Evolutionary conservation across 2,329 filamentous ascomycete species (phyloP).

Genomic region (Fusarium hainanense): DNA sequence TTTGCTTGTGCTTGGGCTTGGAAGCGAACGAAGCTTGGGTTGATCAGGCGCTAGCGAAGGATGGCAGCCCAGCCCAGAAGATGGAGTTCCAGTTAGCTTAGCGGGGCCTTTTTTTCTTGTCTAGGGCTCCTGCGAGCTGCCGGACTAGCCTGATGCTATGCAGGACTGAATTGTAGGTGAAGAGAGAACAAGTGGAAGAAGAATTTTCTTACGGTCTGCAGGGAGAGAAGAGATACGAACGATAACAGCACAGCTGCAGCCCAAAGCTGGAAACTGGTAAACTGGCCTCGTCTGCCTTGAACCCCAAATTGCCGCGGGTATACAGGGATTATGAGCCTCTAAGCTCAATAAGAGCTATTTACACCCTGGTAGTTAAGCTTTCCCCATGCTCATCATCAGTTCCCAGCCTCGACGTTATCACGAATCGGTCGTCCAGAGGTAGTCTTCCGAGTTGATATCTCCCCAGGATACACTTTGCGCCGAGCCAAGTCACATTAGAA

Average conservation of each 20-base stretch:
- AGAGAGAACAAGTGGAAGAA: slow-evolving; percentile 10
- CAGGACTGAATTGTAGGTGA: slow-evolving; percentile 40
- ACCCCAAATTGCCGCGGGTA: slow-evolving; percentile 17
- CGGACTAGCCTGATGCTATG: slow-evolving; percentile 56
- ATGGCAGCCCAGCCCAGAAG: slow-evolving; percentile 8
- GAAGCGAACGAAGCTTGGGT: slow-evolving; percentile 32
- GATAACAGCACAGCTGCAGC: slow-evolving; percentile 3
- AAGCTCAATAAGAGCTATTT: slow-evolving; percentile 17
- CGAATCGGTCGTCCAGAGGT: background rate
- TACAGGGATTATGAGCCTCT: slow-evolving; percentile 35
- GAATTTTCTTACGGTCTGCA: slow-evolving; percentile 24
- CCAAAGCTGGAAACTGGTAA: slow-evolving; percentile 21
- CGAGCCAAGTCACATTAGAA: slow-evolving; percentile 24
- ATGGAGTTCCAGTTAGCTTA: slow-evolving; percentile 7
- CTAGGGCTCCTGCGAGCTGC: slow-evolving; percentile 44
- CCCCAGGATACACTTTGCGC: slow-evolving; percentile 18
- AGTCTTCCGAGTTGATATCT: slow-evolving; percentile 21
- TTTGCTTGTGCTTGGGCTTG: slow-evolving; percentile 6
- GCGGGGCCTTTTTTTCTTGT: slow-evolving; percentile 37
- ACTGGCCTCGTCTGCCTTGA: slow-evolving; percentile 14
- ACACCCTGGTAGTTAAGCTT: slow-evolving; percentile 15
- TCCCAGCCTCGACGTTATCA: slow-evolving; percentile 32
- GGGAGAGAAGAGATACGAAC: slow-evolving; percentile 21
- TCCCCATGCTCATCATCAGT: slow-evolving; percentile 19
- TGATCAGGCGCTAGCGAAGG: slow-evolving; percentile 39